These are phyloP conservation scores for Cystobasidium onofrii DNA, from an alignment of 768 basidiomycete species.

Conservation along the genomic window DNA sequence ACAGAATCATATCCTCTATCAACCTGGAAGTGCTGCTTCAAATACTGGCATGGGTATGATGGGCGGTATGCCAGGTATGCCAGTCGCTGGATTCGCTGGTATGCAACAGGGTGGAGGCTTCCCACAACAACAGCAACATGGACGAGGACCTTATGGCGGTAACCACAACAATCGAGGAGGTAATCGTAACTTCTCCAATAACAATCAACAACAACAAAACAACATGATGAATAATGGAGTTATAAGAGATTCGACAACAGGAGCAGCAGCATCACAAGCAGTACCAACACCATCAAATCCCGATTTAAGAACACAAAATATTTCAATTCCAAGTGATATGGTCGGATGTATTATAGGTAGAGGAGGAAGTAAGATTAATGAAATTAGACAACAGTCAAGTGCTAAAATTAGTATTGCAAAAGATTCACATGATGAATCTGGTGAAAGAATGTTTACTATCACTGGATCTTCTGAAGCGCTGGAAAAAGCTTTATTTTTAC, in stretches of 20 bases:
- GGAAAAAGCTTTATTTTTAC: slow-evolving; percentile 91
- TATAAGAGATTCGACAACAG: background rate
- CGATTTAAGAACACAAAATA: slow-evolving; percentile 94
- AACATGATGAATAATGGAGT: slow-evolving; percentile 5
- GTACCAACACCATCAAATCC: slow-evolving; percentile 46
- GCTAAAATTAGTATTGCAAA: slow-evolving; percentile 98
- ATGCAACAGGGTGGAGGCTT: slow-evolving; percentile 2
- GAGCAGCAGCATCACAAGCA: slow-evolving; percentile 14
- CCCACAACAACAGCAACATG: background rate
- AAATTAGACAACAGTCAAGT: slow-evolving; percentile 94
- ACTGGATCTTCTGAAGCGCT: slow-evolving; percentile 52
- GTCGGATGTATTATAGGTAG: slow-evolving; percentile 87
- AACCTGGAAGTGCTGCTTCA: slow-evolving; percentile 1
- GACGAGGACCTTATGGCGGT: background rate
- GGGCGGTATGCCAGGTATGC: background rate
- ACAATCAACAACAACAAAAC: background rate
- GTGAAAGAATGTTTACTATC: slow-evolving; percentile 98
- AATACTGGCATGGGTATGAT: background rate
- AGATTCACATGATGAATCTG: slow-evolving; percentile 97
- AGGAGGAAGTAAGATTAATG: slow-evolving; percentile 95
- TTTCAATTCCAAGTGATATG: slow-evolving; percentile 99
- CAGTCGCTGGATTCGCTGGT: background rate
- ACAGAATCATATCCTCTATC: slow-evolving; percentile 21
- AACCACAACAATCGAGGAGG: slow-evolving; percentile 8
- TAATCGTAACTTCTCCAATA: background rate